Percentiles rank a stretch among this genome's conserved stretches.
phyloP scores from a whole-genome alignment of 2,329 filamentous ascomycete genomes.

The Myriangium duriaei region DNA sequence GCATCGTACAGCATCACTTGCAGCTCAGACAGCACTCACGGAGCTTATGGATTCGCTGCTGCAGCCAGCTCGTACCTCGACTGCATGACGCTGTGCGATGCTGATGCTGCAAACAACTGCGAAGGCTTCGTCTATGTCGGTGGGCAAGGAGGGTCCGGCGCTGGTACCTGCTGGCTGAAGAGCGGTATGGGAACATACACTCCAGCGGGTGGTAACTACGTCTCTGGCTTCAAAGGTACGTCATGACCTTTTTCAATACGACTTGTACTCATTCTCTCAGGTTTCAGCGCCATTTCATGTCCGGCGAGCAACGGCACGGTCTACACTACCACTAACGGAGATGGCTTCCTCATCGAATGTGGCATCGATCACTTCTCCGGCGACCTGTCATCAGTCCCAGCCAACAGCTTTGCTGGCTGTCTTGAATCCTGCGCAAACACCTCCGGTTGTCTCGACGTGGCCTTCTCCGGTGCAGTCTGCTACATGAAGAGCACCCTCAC shows the following conservation, averaged over 20 bases:
- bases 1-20: slow-evolving; percentile 8
- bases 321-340: slow-evolving; percentile 17
- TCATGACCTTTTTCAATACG: slow-evolving; percentile 4
- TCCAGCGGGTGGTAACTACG: slow-evolving; percentile 6
- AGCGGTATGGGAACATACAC: slow-evolving; percentile 3
- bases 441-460: slow-evolving; percentile 21
- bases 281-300: slow-evolving; percentile 8
- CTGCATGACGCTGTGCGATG: slow-evolving; percentile 11
- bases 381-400: slow-evolving; percentile 16
- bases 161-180: slow-evolving; percentile 10
- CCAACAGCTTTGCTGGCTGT: slow-evolving; percentile 18
- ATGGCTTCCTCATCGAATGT: slow-evolving; percentile 21
- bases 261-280: slow-evolving; percentile 9
- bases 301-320: slow-evolving; percentile 16
- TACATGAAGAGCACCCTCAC: slow-evolving; percentile 22
- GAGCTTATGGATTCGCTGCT: slow-evolving; percentile 6
- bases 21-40: slow-evolving; percentile 4
- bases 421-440: slow-evolving; percentile 21
- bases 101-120: slow-evolving; percentile 5
- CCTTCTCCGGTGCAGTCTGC: slow-evolving; percentile 20
- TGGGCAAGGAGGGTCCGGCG: slow-evolving; percentile 3
- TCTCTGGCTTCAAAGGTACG: slow-evolving; percentile 5
- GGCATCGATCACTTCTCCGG: slow-evolving; percentile 21
- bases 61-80: slow-evolving; percentile 10
- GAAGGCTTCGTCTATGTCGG: slow-evolving; percentile 12